Evolutionary conservation across 805 yeast species (phyloP).

Genomic region (Yarrowia sp.): DNA sequence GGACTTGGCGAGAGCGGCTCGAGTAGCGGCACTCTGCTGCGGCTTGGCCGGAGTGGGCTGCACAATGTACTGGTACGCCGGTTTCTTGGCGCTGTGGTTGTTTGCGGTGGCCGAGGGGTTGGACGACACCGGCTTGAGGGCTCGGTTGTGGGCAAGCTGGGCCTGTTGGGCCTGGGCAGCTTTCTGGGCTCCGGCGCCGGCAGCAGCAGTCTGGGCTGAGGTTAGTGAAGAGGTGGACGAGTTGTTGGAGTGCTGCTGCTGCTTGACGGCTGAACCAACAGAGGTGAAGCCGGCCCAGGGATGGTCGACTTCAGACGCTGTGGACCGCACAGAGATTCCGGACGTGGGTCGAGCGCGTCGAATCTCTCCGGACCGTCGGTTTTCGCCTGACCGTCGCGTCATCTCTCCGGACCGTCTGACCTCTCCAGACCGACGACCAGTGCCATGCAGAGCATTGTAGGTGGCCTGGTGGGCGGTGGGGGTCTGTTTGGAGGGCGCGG

Average conservation of each 20-base stretch:
- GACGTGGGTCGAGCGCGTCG: constrained; percentile 7
- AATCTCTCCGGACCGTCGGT: constrained; percentile 1
- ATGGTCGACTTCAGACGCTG: not conserved
- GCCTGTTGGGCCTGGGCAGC: constrained; percentile 25
- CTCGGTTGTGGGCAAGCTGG: constrained; percentile 8
- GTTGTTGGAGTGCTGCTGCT: constrained; percentile 20
- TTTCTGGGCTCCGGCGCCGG: constrained; percentile 13
- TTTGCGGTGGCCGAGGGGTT: constrained; percentile 2
- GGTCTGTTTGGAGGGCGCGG: not conserved
- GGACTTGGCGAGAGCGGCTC: constrained; percentile 24
- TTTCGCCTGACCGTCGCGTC: constrained; percentile 13
- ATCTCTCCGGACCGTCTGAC: constrained; percentile 12
- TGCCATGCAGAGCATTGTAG: constrained; percentile 21
- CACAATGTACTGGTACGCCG: constrained; percentile 18
- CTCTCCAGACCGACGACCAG: constrained; percentile 14
- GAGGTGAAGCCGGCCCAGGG: constrained; percentile 21
- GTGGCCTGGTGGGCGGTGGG: constrained; percentile 23
- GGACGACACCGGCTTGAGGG: constrained; percentile 18
- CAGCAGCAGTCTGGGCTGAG: constrained; percentile 7
- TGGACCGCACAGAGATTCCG: constrained; percentile 14
- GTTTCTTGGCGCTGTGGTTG: constrained; percentile 18
- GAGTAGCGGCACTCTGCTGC: constrained; percentile 21
- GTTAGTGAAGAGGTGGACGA: constrained; percentile 21
- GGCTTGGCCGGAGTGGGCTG: constrained; percentile 18
- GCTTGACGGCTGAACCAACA: constrained; percentile 14